phyloP scores from a whole-genome alignment of 2,329 filamentous ascomycete species.

The Rasamsonia emersonii region DNA sequence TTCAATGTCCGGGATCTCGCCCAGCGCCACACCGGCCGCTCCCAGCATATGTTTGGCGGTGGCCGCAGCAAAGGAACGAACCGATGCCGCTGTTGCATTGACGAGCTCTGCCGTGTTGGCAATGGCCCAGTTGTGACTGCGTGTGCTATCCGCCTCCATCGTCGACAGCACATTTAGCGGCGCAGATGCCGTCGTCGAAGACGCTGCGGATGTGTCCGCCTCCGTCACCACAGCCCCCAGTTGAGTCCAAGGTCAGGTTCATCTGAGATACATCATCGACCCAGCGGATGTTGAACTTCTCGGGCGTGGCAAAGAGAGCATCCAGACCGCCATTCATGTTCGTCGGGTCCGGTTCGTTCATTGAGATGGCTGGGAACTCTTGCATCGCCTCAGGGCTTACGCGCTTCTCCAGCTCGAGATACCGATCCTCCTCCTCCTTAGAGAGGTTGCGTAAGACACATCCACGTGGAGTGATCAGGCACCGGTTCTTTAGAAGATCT shows the following conservation, averaged over 20 bases:
- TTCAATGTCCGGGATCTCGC: conserved; percentile 26
- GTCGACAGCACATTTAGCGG: conserved; percentile 31
- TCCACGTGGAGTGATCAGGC: conserved; percentile 38
- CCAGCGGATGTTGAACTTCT: conserved; percentile 39
- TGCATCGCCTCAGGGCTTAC: conserved; percentile 22
- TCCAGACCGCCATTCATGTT: conserved; percentile 38
- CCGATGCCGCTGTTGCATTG: conserved; percentile 26
- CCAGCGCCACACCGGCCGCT: conserved; percentile 21
- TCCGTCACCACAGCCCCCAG: conserved; percentile 13
- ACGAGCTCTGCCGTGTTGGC: conserved; percentile 27
- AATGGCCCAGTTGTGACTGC: conserved; percentile 29
- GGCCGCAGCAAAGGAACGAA: conserved; percentile 26
- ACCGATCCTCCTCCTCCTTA: conserved; percentile 37
- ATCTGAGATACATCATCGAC: conserved; percentile 27
- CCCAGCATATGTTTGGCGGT: conserved; percentile 31
- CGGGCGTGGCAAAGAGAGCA: conserved; percentile 35
- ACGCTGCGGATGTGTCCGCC: conserved; percentile 15
- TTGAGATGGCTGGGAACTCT: conserved; percentile 28
- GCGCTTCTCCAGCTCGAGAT: conserved; percentile 36
- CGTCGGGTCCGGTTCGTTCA: conserved; percentile 32
- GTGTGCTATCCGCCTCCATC: conserved; percentile 31
- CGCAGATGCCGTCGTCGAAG: conserved; percentile 11
- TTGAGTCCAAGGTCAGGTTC: conserved; percentile 18
- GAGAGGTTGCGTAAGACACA: conserved; percentile 37
- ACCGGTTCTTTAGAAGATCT: conserved; percentile 31